A percentile compares a stretch with the other conserved stretches of the same genome.
Evolutionary conservation across 1,139 yeast genomes (phyloP).

Genomic region (Suhomyces atakaporum): DNA sequence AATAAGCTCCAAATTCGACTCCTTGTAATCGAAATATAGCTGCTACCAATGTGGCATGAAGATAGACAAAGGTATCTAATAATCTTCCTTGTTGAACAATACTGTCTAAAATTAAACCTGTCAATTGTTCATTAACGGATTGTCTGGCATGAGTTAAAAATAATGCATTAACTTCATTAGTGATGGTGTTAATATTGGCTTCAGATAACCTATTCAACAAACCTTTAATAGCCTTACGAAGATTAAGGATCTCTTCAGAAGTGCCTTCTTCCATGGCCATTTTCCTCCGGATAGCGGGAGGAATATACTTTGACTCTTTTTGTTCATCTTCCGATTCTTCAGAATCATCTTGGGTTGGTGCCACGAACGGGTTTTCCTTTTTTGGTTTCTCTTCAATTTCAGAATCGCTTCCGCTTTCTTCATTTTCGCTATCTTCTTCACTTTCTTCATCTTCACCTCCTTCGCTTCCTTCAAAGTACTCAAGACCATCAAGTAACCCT

Average conservation of each 20-base stretch:
- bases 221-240: conserved; percentile 71
- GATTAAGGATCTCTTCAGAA: conserved; percentile 51
- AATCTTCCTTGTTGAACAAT: conserved; percentile 65
- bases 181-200: conserved; percentile 71
- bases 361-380: conserved; percentile 80
- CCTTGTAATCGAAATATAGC: conserved; percentile 82
- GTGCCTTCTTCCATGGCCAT: conserved; percentile 40
- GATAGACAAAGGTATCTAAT: conserved; percentile 74
- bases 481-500: conserved; percentile 76
- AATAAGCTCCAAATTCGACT: conserved; percentile 85
- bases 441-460: conserved; percentile 21
- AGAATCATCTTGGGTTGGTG: conserved; percentile 49
- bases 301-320: conserved; percentile 56
- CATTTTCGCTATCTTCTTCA: conserved; percentile 19
- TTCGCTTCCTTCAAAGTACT: conserved; percentile 51
- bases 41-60: conserved; percentile 77
- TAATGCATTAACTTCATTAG: conserved; percentile 64
- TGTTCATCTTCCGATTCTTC: conserved; percentile 13
- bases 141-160: conserved; percentile 74
- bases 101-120: conserved; percentile 64
- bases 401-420: conserved; percentile 20
- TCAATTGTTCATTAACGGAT: conserved; percentile 67
- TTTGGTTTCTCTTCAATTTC: conserved; percentile 32
- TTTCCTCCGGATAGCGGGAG: conserved; percentile 77
- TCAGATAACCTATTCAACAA: conserved; percentile 85